A percentile compares a stretch with the other conserved stretches of the same genome.
Evolutionary conservation across 1,139 yeast genomes (phyloP).

Genomic region (Blastobotrys illinoisensis): DNA sequence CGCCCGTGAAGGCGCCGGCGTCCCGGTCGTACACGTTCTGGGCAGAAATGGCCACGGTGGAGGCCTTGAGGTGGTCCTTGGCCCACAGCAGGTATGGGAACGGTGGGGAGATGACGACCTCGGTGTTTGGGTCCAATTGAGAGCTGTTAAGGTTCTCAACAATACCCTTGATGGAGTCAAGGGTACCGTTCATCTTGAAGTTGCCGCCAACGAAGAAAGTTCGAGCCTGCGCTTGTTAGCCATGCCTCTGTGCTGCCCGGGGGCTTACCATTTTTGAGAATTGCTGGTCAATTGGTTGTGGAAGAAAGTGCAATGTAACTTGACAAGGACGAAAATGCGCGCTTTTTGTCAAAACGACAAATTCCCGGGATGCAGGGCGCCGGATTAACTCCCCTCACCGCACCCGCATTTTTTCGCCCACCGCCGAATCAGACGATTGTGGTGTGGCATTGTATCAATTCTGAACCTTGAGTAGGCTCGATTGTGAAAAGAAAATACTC

Average conservation of each 20-base stretch:
- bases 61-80: constrained; percentile 58
- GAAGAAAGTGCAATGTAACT: neutral
- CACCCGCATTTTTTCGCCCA: neutral
- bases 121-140: constrained; percentile 64
- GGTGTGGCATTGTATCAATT: neutral
- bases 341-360: neutral
- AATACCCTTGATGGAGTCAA: constrained; percentile 75
- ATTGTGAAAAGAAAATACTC: neutral
- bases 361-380: neutral
- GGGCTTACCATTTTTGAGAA: constrained; percentile 12
- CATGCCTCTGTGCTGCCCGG: neutral
- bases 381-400: neutral
- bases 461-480: neutral
- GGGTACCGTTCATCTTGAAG: constrained; percentile 98
- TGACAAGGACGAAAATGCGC: neutral
- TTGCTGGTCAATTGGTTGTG: neutral
- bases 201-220: constrained; percentile 93
- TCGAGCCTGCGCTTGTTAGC: constrained; percentile 53
- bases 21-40: constrained; percentile 86
- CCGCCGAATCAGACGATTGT: neutral
- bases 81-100: constrained; percentile 85
- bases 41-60: constrained; percentile 75
- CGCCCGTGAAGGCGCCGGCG: constrained; percentile 98
- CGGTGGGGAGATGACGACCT: constrained; percentile 96
- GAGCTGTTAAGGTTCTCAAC: constrained; percentile 78